Percentiles rank a stretch among this genome's conserved stretches.
These are phyloP conservation scores for Bifiguratus adelaidae DNA, from an alignment of 192 early-diverging fungal genomes.

Conservation along the genomic window DNA sequence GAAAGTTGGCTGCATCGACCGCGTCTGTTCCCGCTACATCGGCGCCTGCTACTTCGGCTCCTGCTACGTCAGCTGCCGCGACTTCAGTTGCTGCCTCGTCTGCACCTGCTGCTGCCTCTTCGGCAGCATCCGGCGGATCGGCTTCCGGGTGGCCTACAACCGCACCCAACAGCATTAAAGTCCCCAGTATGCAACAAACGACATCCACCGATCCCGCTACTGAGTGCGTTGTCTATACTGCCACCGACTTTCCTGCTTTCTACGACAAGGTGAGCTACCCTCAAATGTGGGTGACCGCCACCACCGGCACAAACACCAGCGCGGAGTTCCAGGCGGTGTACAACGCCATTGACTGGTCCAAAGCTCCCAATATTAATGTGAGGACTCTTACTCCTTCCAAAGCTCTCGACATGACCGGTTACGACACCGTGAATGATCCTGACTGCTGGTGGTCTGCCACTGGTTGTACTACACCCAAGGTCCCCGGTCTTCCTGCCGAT, in stretches of 20 bases:
- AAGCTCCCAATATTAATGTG: slow-evolving; percentile 22
- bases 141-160: slow-evolving; percentile 7
- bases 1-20: too few species aligned
- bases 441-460: slow-evolving; percentile 32
- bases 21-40: not conserved
- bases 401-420: slow-evolving; percentile 7
- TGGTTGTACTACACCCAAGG: not conserved
- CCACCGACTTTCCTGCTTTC: slow-evolving; percentile 4
- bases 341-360: slow-evolving; percentile 28
- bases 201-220: slow-evolving; percentile 9
- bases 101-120: slow-evolving; percentile 15
- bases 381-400: slow-evolving; percentile 7
- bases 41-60: not conserved
- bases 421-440: slow-evolving; percentile 1
- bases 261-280: slow-evolving; percentile 9
- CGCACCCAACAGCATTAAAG: slow-evolving; percentile 7
- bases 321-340: slow-evolving; percentile 24
- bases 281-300: slow-evolving; percentile 14
- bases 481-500: not conserved
- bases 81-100: slow-evolving; percentile 1
- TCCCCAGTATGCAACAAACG: slow-evolving; percentile 17
- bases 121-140: slow-evolving; percentile 9
- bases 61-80: not conserved
- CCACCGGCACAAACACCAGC: slow-evolving; percentile 14
- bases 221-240: slow-evolving; percentile 10